Base-by-base conservation (phyloP, 345 rosid genomes). In the Crucihimalaya himalaica region DNA sequence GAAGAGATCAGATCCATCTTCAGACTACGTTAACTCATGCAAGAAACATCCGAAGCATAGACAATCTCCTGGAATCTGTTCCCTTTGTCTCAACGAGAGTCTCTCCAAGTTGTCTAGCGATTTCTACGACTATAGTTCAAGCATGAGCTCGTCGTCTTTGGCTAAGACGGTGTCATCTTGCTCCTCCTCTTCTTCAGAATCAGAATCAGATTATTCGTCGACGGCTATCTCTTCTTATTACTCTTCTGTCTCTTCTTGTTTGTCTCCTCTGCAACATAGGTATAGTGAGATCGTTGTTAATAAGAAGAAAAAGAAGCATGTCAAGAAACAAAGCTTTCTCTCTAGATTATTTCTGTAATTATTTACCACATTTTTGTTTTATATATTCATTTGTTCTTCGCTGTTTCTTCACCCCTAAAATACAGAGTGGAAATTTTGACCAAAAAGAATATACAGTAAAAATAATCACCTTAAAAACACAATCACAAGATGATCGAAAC, bases 1-100 rank as follows among this genome's bases (percentile, higher is more conserved):
- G n/a, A 69, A 69, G 51, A 76, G 52, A 27, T 69, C 70, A 54
- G 50, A 75, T 35, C 52, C 63, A 20, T 60, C 74, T 75, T 60
- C 57, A 16, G 75, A 76, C 28, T 15, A 23, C 57, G 55, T 6
- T 6, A 32, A 32, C 65, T 25, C n/a, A 53, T 77, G 80, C 67
- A 77, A 77, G 56, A 77, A 77, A 39, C 80, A 77, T 70, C 72
- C 80, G 0, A 77, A 69, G 59, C 79, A 76, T 37, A 69, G 79
- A 54, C 79, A 76, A 63, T 53, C 79, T 45, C 80, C 76, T 63
- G 80, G 80, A 64, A 35, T 77, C 8, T 77, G 80, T 39, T 77
- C 76, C 6, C 72, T 70, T 15, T 77, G 80, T 63, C 80, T 77
- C 10, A 39, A 39, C 20, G 80, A 63, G 61, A 63, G 66, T 21